These are phyloP conservation scores for Fraxinus sp. DNA, from an alignment of 305 asterid species.

Conservation along the genomic window DNA sequence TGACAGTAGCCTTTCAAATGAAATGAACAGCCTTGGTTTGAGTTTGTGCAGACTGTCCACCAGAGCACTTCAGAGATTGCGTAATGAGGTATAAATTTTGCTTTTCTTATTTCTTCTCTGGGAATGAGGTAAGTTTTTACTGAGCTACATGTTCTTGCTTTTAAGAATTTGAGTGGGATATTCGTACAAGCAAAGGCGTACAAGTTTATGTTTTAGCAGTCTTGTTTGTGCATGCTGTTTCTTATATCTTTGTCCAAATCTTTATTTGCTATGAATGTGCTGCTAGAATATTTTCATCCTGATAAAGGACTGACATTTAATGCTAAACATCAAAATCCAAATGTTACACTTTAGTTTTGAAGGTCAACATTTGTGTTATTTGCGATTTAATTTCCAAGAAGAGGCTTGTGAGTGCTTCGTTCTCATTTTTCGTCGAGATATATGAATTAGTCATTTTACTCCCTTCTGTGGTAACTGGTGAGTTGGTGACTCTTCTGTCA, in stretches of 20 bases:
- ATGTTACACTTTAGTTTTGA: not conserved
- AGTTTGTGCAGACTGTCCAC: constrained; percentile 88
- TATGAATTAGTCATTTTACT: not conserved
- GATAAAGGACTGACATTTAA: not conserved
- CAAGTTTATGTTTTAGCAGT: not conserved
- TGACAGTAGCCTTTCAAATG: constrained; percentile 78
- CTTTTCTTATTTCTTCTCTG: constrained; percentile 6
- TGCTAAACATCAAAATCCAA: not conserved
- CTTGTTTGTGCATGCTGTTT: not conserved
- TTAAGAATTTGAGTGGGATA: not conserved
- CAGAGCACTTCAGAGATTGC: constrained; percentile 91
- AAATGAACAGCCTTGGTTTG: constrained; percentile 78
- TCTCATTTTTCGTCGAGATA: not conserved
- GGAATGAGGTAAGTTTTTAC: not conserved
- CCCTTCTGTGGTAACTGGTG: not conserved
- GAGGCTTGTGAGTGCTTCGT: not conserved
- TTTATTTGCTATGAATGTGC: not conserved
- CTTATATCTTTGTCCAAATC: not conserved
- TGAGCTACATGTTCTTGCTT: constrained; percentile 13
- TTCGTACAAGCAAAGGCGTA: not conserved
- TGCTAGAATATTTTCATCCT: not conserved
- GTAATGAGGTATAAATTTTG: constrained; percentile 67
- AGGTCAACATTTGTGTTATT: not conserved
- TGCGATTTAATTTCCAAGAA: not conserved
- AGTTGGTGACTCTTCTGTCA: not conserved